phyloP scores from a whole-genome alignment of 1,139 yeast genomes.

The Diutina ranongensis region DNA sequence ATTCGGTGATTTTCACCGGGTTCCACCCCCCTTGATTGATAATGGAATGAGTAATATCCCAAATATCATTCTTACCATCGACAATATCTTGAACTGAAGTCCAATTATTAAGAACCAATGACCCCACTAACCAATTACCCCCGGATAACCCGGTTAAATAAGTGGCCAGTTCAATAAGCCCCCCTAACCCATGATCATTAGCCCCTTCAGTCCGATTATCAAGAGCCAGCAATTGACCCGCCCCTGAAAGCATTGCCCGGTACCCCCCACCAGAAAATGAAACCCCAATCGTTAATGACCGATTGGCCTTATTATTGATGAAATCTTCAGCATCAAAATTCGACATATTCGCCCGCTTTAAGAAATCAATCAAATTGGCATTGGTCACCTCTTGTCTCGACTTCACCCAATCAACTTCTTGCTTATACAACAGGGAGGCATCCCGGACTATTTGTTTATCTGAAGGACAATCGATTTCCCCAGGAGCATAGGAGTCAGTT shows the following conservation, averaged over 20 bases:
- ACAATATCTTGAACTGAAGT: conserved; percentile 51
- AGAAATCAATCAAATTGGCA: conserved; percentile 19
- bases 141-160: conserved; percentile 78
- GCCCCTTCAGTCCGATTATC: conserved; percentile 20
- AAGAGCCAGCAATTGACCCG: conserved; percentile 27
- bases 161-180: conserved; percentile 61
- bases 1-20: conserved; percentile 21
- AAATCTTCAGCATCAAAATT: conserved; percentile 24
- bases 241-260: conserved; percentile 34
- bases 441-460: not conserved
- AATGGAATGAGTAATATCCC: conserved; percentile 28
- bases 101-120: conserved; percentile 73
- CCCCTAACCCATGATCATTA: conserved; percentile 51
- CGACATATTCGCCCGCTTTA: conserved; percentile 21
- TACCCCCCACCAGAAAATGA: conserved; percentile 38
- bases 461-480: not conserved
- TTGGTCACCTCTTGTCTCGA: conserved; percentile 22
- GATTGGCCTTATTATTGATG: conserved; percentile 16
- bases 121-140: conserved; percentile 77
- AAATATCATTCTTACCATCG: conserved; percentile 17
- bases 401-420: conserved; percentile 20
- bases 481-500: not conserved
- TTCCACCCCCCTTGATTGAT: conserved; percentile 29
- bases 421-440: not conserved
- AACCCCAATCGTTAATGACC: conserved; percentile 29